Percentiles rank a stretch among this genome's conserved stretches.
Conservation (phyloP, 352 stramenopile species). For the Phytopythium kandeliae region DNA sequence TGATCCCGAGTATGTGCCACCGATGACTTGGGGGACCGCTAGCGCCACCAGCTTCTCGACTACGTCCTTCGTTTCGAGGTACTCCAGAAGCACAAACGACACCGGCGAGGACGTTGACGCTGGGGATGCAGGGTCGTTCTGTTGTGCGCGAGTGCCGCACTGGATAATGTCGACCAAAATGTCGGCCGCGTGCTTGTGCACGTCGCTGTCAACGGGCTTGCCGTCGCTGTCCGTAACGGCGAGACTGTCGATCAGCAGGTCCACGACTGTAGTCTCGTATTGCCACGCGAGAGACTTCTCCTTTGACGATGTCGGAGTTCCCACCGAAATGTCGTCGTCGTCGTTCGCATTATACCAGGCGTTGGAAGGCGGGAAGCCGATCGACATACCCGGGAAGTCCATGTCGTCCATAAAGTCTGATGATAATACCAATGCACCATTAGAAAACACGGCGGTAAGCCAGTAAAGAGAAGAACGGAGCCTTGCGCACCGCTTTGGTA, state of each 20-base stretch:
- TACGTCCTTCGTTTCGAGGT: constrained; percentile 73
- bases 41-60: constrained; percentile 62
- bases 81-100: constrained; percentile 68
- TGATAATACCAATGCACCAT: neutral
- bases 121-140: constrained; percentile 61
- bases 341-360: constrained; percentile 67
- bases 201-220: constrained; percentile 48
- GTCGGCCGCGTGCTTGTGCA: constrained; percentile 81
- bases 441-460: neutral
- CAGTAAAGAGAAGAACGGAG: neutral
- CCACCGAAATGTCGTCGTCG: constrained; percentile 62
- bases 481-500: constrained; percentile 49
- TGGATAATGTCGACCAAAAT: constrained; percentile 85
- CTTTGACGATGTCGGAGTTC: constrained; percentile 55
- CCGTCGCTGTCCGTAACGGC: constrained; percentile 24
- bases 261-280: constrained; percentile 58
- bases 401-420: constrained; percentile 84
- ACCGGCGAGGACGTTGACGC: constrained; percentile 41
- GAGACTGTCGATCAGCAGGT: constrained; percentile 59
- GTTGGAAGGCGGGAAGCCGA: constrained; percentile 66
- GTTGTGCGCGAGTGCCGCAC: constrained; percentile 68
- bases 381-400: constrained; percentile 79
- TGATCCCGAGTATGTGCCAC: constrained; percentile 31
- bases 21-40: constrained; percentile 32
- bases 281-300: constrained; percentile 71